These are phyloP conservation scores for Schizophyllum amplum DNA, from an alignment of 1,284 basidiomycete genomes.

Conservation along the genomic window DNA sequence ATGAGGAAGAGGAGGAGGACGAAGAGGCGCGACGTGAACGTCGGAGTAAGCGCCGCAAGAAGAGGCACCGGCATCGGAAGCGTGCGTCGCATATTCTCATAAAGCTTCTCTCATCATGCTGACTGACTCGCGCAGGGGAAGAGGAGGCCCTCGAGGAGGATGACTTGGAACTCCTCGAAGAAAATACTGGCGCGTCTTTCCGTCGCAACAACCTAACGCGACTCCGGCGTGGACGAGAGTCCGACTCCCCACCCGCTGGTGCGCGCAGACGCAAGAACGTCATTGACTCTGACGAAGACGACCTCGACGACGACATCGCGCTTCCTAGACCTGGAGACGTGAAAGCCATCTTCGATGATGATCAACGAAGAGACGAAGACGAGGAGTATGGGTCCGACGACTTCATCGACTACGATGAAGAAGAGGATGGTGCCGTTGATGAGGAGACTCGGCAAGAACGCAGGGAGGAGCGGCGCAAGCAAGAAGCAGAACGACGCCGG, in stretches of 20 bases:
- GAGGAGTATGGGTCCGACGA: constrained; percentile 76
- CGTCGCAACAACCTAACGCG: constrained; percentile 60
- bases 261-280: constrained; percentile 50
- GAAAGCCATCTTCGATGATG: constrained; percentile 81
- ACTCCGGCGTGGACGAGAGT: constrained; percentile 63
- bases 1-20: constrained; percentile 55
- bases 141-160: constrained; percentile 89
- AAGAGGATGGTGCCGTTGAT: constrained; percentile 66
- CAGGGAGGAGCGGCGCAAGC: constrained; percentile 53
- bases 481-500: constrained; percentile 21
- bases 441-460: constrained; percentile 68
- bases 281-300: constrained; percentile 66
- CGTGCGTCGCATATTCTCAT: constrained; percentile 33
- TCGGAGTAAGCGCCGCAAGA: constrained; percentile 59
- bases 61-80: constrained; percentile 42
- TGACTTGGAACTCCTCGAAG: constrained; percentile 89
- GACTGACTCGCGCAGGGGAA: constrained; percentile 30
- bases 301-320: constrained; percentile 55
- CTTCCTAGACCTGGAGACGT: constrained; percentile 59
- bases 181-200: constrained; percentile 83
- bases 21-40: constrained; percentile 28
- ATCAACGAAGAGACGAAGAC: constrained; percentile 63
- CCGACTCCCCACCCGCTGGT: constrained; percentile 54
- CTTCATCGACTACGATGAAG: constrained; percentile 92
- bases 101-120: constrained; percentile 4